Conservation (phyloP, 202 grass and related monocot genomes). For the Panicum hallii region DNA sequence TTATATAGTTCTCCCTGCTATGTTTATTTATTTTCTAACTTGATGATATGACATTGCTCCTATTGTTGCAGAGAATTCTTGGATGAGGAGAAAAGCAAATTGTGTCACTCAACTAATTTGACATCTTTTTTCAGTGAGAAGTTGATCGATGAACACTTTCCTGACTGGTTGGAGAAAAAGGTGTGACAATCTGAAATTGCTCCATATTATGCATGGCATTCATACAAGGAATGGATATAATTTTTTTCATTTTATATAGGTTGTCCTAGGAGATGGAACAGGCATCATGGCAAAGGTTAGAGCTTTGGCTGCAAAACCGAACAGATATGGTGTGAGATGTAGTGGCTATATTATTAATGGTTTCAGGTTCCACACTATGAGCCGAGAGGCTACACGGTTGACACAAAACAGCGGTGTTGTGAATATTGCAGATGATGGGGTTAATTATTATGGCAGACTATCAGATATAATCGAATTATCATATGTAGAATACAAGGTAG, state of each 20-base stretch:
- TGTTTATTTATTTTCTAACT: neutral
- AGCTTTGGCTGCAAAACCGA: conserved; percentile 27
- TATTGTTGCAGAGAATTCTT: neutral
- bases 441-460: conserved; percentile 31
- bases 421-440: conserved; percentile 22
- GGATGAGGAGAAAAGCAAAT: neutral
- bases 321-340: conserved; percentile 1
- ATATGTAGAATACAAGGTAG: conserved; percentile 21
- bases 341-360: conserved; percentile 21
- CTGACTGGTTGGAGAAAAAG: conserved; percentile 27
- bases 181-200: neutral
- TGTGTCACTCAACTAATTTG: neutral
- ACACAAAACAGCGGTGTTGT: conserved; percentile 29
- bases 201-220: no score
- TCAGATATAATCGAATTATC: conserved; percentile 11
- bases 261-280: neutral
- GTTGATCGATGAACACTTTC: conserved; percentile 22
- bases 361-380: conserved; percentile 13
- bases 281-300: neutral
- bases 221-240: neutral
- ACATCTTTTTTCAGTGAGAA: neutral
- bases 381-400: neutral
- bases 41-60: neutral
- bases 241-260: neutral
- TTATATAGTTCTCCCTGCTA: neutral